Percentiles rank a stretch among this genome's conserved stretches.
These are phyloP conservation scores for Metschnikowia shivogae DNA, from an alignment of 805 yeast species.

Conservation along the genomic window DNA sequence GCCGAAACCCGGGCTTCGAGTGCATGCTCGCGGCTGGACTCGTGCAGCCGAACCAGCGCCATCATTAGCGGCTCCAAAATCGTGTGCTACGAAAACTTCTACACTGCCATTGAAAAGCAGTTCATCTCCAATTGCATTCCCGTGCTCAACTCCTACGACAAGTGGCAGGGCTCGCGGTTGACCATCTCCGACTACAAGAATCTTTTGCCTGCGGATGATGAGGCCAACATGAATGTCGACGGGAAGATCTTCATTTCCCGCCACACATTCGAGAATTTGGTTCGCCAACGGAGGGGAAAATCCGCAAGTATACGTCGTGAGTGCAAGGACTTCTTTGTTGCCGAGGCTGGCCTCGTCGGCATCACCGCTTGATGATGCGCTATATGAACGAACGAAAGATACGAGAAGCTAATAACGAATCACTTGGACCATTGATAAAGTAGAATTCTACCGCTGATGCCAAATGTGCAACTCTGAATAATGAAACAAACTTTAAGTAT, in stretches of 20 bases:
- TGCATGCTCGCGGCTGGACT: constrained; percentile 3
- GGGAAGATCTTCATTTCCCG: constrained; percentile 14
- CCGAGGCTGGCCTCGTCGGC: constrained; percentile 14
- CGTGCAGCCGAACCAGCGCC: neutral
- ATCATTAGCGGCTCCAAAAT: constrained; percentile 10
- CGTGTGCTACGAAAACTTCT: constrained; percentile 13
- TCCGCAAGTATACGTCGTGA: neutral
- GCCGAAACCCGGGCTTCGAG: constrained; percentile 1
- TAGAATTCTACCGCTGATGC: too few species aligned
- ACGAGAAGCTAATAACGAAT: too few species aligned
- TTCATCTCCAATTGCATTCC: constrained; percentile 38
- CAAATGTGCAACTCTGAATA: too few species aligned
- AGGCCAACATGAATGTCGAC: constrained; percentile 5
- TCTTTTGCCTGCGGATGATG: constrained; percentile 11
- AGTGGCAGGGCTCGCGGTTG: constrained; percentile 25
- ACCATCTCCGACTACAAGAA: constrained; percentile 13
- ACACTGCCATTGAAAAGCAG: constrained; percentile 28
- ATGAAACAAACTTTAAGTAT: neutral
- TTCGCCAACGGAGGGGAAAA: constrained; percentile 4
- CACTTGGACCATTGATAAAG: too few species aligned
- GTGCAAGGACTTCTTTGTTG: constrained; percentile 16
- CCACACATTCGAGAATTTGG: constrained; percentile 9
- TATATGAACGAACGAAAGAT: neutral
- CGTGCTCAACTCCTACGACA: constrained; percentile 34
- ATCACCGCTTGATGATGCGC: neutral